A percentile compares a stretch with the other conserved stretches of the same genome.
phyloP scores from a whole-genome alignment of 768 basidiomycete species.

The Mycena olivaceomarginata region DNA sequence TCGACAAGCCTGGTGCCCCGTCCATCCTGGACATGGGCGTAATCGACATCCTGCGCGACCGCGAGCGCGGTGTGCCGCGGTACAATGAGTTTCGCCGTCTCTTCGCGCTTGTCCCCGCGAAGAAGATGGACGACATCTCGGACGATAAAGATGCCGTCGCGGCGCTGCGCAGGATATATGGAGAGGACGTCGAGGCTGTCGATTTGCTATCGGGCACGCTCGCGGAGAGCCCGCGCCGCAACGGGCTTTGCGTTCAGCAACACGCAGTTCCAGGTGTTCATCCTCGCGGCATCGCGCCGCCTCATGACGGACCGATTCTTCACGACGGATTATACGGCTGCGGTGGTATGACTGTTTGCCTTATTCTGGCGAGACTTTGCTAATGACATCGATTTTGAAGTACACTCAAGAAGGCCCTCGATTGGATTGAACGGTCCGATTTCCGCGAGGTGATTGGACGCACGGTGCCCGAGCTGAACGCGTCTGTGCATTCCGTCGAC shows the following conservation, averaged over 20 bases:
- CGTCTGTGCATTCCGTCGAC: slow-evolving; percentile 14
- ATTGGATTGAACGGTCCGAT: slow-evolving; percentile 22
- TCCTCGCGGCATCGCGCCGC: slow-evolving; percentile 31
- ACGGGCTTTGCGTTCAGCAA: slow-evolving; percentile 40
- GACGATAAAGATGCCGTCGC: slow-evolving; percentile 31
- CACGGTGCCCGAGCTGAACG: slow-evolving; percentile 27
- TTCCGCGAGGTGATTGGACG: slow-evolving; percentile 33
- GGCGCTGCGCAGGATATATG: slow-evolving; percentile 25
- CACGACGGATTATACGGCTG: slow-evolving; percentile 35
- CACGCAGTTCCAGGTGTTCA: slow-evolving; percentile 38
- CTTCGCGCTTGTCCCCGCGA: slow-evolving; percentile 35
- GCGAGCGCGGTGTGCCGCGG: slow-evolving; percentile 29
- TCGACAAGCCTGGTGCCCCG: slow-evolving; percentile 18
- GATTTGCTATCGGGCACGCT: slow-evolving; percentile 31
- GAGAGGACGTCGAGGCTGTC: slow-evolving; percentile 37
- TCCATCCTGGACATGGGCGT: slow-evolving; percentile 36
- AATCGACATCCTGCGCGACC: slow-evolving; percentile 18
- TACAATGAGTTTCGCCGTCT: slow-evolving; percentile 40
- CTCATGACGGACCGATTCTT: slow-evolving; percentile 40
- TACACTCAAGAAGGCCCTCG: slow-evolving; percentile 36
- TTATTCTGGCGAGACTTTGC: not conserved
- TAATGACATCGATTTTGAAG: not conserved
- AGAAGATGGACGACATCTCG: slow-evolving; percentile 32
- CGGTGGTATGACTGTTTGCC: not conserved
- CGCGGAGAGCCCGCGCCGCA: slow-evolving; percentile 33